phyloP scores from a whole-genome alignment of 2,329 filamentous ascomycete species.

The Westerdykella ornata region DNA sequence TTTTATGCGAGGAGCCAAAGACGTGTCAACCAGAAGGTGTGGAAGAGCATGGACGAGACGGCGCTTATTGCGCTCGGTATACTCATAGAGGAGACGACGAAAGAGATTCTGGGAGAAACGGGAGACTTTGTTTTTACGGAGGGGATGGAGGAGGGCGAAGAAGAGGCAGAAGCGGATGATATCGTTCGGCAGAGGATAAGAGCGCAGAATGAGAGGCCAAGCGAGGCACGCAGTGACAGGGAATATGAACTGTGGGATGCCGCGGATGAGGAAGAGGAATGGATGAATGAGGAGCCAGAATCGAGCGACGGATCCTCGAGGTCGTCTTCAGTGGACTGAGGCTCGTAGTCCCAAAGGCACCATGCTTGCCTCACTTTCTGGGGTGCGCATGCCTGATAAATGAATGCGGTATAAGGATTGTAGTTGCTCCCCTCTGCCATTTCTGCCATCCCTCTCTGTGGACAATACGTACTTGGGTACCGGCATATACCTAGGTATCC shows the following conservation, averaged over 20 bases:
- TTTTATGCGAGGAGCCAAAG: constrained; percentile 49
- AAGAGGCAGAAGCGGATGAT: constrained; percentile 10
- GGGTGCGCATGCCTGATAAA: too few relatives aligned
- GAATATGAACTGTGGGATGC: background rate
- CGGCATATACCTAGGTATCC: too few relatives aligned
- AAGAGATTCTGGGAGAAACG: constrained; percentile 54
- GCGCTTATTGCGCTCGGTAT: constrained; percentile 70
- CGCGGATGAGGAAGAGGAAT: background rate
- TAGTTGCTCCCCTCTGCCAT: too few relatives aligned
- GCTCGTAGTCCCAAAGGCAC: too few relatives aligned
- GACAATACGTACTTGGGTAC: too few relatives aligned
- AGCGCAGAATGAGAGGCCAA: constrained; percentile 1
- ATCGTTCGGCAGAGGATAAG: background rate
- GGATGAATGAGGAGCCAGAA: background rate
- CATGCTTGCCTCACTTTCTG: too few relatives aligned
- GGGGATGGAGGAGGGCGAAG: constrained; percentile 20
- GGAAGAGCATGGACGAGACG: constrained; percentile 67
- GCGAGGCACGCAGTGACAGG: background rate
- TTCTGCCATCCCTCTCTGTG: too few relatives aligned
- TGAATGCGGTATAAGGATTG: too few relatives aligned
- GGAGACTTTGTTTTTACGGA: constrained; percentile 70
- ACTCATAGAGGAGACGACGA: constrained; percentile 63
- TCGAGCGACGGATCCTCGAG: background rate
- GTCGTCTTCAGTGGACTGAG: background rate
- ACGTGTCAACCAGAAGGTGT: constrained; percentile 30